These are phyloP conservation scores for Aphanomyces cochlioides DNA, from an alignment of 352 stramenopile genomes.

Conservation along the genomic window DNA sequence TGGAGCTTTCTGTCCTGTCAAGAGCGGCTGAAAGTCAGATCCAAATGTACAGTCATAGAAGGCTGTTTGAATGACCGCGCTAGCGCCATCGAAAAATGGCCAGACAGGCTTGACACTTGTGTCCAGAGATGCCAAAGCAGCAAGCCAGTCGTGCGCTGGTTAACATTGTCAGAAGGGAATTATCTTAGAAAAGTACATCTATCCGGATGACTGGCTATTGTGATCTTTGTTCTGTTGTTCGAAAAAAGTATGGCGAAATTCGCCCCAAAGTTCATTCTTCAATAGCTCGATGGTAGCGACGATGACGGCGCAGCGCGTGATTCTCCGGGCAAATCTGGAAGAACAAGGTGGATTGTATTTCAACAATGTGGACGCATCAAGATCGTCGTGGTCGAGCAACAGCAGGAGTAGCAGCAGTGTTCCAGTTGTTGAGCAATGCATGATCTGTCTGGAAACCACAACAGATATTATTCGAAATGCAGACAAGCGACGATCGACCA, in stretches of 20 bases:
- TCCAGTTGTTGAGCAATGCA: neutral
- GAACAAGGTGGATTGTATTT: neutral
- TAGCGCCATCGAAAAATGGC: too few species aligned
- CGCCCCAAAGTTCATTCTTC: neutral
- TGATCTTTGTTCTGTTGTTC: slow-evolving; percentile 23
- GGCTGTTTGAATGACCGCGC: too few species aligned
- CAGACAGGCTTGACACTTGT: too few species aligned
- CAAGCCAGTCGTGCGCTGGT: too few species aligned
- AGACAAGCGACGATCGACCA: slow-evolving; percentile 1
- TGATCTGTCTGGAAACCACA: slow-evolving; percentile 14
- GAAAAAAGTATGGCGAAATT: neutral
- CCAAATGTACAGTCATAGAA: too few species aligned
- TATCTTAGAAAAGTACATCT: neutral
- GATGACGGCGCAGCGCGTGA: too few species aligned
- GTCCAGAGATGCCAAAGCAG: too few species aligned
- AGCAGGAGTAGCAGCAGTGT: neutral
- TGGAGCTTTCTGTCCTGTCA: too few species aligned
- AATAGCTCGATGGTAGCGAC: neutral
- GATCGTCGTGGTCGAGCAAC: neutral
- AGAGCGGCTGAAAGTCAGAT: too few species aligned
- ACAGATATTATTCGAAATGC: slow-evolving; percentile 17
- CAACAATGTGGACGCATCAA: neutral
- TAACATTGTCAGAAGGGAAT: too few species aligned
- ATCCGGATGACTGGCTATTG: neutral
- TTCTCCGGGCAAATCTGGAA: too few species aligned